phyloP scores from a whole-genome alignment of 257 asterid species.

The Solanum etuberosum region DNA sequence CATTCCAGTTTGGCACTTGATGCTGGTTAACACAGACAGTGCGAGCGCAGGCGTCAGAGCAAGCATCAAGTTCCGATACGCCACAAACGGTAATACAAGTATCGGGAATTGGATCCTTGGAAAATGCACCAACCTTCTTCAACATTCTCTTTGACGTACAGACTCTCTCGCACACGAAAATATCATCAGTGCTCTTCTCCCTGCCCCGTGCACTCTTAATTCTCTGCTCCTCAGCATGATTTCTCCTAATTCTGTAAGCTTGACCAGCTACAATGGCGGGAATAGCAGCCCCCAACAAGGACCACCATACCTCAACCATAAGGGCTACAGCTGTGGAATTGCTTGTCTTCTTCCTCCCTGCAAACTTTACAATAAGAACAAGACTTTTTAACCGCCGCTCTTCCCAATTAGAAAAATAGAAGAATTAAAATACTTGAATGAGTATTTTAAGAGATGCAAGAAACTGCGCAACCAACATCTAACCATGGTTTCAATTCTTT shows the following conservation, averaged over 20 bases:
- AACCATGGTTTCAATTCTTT: not conserved
- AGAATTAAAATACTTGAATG: not conserved
- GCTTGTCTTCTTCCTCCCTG: not conserved
- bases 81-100: constrained; percentile 94
- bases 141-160: constrained; percentile 93
- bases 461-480: not conserved
- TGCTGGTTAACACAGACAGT: constrained; percentile 92
- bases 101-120: constrained; percentile 96
- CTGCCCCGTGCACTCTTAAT: constrained; percentile 68
- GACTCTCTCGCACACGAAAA: constrained; percentile 89
- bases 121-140: constrained; percentile 89
- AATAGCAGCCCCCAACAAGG: constrained; percentile 76
- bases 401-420: not conserved
- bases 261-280: constrained; percentile 83
- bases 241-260: constrained; percentile 68
- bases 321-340: constrained; percentile 1
- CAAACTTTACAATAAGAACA: not conserved
- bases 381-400: not conserved
- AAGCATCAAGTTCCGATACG: constrained; percentile 90
- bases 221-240: constrained; percentile 68
- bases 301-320: constrained; percentile 97
- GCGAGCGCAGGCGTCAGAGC: constrained; percentile 92
- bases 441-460: not conserved
- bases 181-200: constrained; percentile 80
- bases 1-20: constrained; percentile 98